phyloP scores from a whole-genome alignment of 257 asterid genomes.

The Solanum dulcamara region DNA sequence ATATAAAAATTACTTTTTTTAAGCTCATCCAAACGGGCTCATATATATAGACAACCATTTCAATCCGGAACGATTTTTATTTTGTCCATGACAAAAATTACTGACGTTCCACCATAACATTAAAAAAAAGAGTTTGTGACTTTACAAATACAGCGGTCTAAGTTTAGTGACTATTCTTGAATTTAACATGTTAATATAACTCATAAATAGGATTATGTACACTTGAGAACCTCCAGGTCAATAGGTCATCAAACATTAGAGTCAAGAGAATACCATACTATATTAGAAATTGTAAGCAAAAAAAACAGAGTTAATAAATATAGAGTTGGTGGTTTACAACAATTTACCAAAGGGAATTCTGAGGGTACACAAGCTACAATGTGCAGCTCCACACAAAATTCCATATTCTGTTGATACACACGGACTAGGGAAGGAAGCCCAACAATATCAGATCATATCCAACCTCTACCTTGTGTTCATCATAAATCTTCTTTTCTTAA shows the following conservation, averaged over 20 bases:
- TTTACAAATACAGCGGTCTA: background rate
- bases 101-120: background rate
- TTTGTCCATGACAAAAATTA: background rate
- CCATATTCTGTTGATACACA: background rate
- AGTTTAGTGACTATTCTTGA: background rate
- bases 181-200: background rate
- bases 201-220: background rate
- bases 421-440: background rate
- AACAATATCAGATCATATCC: background rate
- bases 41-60: background rate
- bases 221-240: background rate
- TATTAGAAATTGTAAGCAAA: background rate
- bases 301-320: background rate
- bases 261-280: background rate
- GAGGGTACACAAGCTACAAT: background rate
- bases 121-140: background rate
- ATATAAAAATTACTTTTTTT: no score
- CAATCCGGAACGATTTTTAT: background rate
- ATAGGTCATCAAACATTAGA: background rate
- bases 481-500: constrained; percentile 3
- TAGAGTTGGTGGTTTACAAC: background rate
- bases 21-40: no score
- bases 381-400: background rate
- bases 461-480: background rate
- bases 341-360: background rate